Evolutionary conservation across 2,329 filamentous ascomycete species (phyloP), one percentile per base, ranked within the genome.

Genomic region (Pseudogymnoascus sp.): DNA sequence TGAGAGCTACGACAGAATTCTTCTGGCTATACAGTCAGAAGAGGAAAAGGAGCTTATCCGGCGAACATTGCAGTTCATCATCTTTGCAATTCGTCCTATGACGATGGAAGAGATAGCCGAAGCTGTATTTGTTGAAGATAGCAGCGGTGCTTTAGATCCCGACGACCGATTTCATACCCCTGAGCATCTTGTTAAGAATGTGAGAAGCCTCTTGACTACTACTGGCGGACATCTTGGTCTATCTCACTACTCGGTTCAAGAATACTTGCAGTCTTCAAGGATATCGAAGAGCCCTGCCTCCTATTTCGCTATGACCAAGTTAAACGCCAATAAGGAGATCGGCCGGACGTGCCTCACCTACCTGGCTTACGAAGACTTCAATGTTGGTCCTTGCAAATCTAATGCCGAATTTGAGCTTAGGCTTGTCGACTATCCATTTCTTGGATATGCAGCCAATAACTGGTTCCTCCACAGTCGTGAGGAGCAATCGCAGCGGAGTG

Each of bases 191-290:
- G 1, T 42, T 18, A 42, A 51, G 7, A 29, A 6, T 66, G 76
- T 11, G 73, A 73, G 14, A 75, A 51, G 45, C 6, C 45, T 51
- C 3, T 29, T 51, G 12, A n/a, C 23, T 7, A 51, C 14, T 51
- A 51, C 45, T 29, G 14, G 23, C 6, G 21, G 23, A 29, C 29
- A 29, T 51, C 45, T 51, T 74, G 12, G 66, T 75, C 2, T 75
- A 77, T 67, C 76, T 76, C 66, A 72, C 71, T 65, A 66, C 65
- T 60, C 45, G 4, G 45, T 51, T 23, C 23, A 51, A 26, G 45
- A 29, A 29, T 51, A 51, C 12, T 51, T 51, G 12, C 45, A 29
- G 45, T 51, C 45, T 8, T 12, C 45, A 16, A n/a, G 14, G 29
- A 51, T 29, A 51, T 29, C 5, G 7, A 51, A 14, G 12, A 5